A percentile compares a stretch with the other conserved stretches of the same genome.
phyloP scores from a whole-genome alignment of 805 yeast species.

The Candida succiphila region DNA sequence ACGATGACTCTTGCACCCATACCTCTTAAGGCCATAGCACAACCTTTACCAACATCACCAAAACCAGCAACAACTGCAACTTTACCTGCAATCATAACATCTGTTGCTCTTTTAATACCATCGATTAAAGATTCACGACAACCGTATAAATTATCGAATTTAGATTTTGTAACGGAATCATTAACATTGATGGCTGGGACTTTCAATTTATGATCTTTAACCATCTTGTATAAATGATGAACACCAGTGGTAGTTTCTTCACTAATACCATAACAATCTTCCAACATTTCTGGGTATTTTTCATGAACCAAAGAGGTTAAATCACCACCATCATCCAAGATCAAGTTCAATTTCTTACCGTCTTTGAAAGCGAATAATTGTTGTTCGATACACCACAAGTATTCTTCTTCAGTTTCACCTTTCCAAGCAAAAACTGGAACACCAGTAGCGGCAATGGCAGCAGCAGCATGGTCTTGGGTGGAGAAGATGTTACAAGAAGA shows the following conservation, averaged over 20 bases:
- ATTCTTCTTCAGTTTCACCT: conserved; percentile 99
- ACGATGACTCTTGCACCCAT: conserved; percentile 99
- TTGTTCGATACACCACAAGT: conserved; percentile 98
- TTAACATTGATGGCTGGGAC: conserved; percentile 99
- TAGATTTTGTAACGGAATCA: conserved; percentile 98
- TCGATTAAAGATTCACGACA: conserved; percentile 98
- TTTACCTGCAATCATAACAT: conserved; percentile 99
- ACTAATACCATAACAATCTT: conserved; percentile 89
- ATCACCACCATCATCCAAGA: conserved; percentile 99
- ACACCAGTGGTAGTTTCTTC: conserved; percentile 99
- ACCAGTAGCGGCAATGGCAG: conserved; percentile 97
- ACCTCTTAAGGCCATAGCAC: conserved; percentile 97
- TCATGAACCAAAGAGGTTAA: conserved; percentile 94
- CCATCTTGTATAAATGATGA: conserved; percentile 96
- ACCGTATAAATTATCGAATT: conserved; percentile 98
- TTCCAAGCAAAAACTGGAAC: conserved; percentile 99
- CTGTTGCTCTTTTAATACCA: conserved; percentile 99
- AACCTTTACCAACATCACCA: conserved; percentile 99
- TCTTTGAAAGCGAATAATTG: conserved; percentile 98
- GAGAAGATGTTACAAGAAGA: conserved; percentile 98
- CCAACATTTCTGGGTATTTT: conserved; percentile 95
- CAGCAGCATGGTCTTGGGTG: conserved; percentile 99
- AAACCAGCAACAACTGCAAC: conserved; percentile 98
- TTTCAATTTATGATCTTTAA: conserved; percentile 79
- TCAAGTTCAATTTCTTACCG: conserved; percentile 88